Evolutionary conservation across 768 basidiomycete species (phyloP).

Genomic region (Suillus weaverae): DNA sequence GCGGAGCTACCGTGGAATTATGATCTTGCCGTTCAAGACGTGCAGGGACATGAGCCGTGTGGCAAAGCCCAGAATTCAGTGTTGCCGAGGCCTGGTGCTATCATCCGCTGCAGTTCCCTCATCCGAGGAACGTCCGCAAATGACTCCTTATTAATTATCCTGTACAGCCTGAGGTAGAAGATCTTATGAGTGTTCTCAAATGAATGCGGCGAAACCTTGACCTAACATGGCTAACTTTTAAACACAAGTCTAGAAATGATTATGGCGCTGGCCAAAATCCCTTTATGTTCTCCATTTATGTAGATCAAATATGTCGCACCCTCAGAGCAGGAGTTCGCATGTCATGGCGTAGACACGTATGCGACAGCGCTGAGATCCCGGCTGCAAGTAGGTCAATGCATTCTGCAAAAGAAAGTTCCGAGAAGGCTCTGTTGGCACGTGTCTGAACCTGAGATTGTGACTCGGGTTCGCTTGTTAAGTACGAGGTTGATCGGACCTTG

Average conservation of each 20-base stretch:
- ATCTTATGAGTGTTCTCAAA: not conserved
- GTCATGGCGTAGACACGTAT: not conserved
- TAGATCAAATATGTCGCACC: not conserved
- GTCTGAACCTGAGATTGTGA: not conserved
- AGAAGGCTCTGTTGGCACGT: not conserved
- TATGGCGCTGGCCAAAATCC: not conserved
- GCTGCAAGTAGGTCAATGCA: not conserved
- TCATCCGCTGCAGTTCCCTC: not conserved
- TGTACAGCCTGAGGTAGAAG: not conserved
- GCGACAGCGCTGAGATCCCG: not conserved
- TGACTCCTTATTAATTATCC: not conserved
- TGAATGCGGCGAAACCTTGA: not conserved
- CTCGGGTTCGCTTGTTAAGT: not conserved
- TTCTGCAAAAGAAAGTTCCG: not conserved
- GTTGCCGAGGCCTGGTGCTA: not conserved
- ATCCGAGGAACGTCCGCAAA: not conserved
- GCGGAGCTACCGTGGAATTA: constrained; percentile 8
- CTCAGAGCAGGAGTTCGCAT: not conserved
- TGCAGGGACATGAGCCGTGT: constrained; percentile 2
- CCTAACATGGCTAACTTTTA: not conserved
- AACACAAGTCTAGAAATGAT: not conserved
- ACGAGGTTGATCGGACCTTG: not conserved
- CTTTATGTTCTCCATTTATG: not conserved
- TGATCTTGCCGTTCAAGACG: not conserved
- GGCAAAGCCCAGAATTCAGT: not conserved